Conservation (phyloP, 352 stramenopile genomes). For the Elongisporangium senticosum region DNA sequence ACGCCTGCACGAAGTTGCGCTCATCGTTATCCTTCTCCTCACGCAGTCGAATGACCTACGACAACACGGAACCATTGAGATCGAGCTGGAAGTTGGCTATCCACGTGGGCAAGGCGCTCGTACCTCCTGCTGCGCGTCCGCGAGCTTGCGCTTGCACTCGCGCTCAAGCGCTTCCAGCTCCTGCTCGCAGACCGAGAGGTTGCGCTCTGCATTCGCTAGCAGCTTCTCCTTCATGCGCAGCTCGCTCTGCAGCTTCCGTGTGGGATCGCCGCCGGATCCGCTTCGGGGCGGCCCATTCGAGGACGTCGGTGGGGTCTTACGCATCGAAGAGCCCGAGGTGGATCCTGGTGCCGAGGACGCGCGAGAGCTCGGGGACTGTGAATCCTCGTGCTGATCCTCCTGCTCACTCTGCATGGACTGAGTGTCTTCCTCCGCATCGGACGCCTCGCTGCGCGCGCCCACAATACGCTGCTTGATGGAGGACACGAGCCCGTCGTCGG, state of each 20-base stretch:
- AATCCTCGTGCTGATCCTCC: too few relatives aligned
- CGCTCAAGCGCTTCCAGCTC: conserved; percentile 71
- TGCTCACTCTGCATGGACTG: too few relatives aligned
- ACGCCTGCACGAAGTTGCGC: conserved; percentile 61
- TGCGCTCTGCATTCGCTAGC: conserved; percentile 47
- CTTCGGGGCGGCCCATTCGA: conserved; percentile 4
- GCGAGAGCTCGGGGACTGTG: too few relatives aligned
- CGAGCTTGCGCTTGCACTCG: conserved; percentile 68
- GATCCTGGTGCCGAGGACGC: too few relatives aligned
- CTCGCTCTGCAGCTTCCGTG: conserved; percentile 51
- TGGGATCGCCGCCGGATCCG: conserved; percentile 7
- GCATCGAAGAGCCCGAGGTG: too few relatives aligned
- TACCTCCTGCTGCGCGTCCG: conserved; percentile 56
- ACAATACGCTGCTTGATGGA: too few relatives aligned
- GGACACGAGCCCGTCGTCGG: conserved; percentile 7
- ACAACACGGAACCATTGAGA: not conserved
- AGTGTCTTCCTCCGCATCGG: too few relatives aligned
- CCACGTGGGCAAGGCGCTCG: not conserved
- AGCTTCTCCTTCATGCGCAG: conserved; percentile 59
- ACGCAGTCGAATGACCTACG: conserved; percentile 37
- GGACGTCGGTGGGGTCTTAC: not conserved
- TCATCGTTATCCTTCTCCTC: conserved; percentile 66
- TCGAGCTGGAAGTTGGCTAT: not conserved
- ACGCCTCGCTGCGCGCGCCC: too few relatives aligned
- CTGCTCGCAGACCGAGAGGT: conserved; percentile 59